Conservation (phyloP, 2,329 filamentous ascomycete species). For the Penicillium sp. region DNA sequence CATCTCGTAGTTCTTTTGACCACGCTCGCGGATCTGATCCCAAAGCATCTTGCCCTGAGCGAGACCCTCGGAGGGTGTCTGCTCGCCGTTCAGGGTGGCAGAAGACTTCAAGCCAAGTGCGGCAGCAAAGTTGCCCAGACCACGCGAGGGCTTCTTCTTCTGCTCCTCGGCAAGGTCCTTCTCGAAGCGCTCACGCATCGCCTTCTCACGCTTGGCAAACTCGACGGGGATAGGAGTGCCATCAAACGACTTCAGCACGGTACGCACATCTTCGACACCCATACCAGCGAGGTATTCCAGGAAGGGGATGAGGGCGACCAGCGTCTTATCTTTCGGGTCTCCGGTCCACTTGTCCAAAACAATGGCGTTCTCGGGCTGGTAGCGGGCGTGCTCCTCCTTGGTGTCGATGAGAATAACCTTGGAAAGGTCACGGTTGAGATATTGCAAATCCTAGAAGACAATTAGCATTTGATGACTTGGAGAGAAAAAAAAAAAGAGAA, state of each 20-base stretch:
- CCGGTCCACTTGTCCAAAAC: slow-evolving; percentile 88
- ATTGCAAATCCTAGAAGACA: slow-evolving; percentile 76
- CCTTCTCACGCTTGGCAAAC: slow-evolving; percentile 83
- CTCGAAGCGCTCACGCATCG: slow-evolving; percentile 80
- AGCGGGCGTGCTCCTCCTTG: slow-evolving; percentile 73
- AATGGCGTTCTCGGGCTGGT: slow-evolving; percentile 96
- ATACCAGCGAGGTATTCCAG: slow-evolving; percentile 96
- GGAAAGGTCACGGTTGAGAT: slow-evolving; percentile 91
- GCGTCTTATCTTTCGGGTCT: slow-evolving; percentile 75
- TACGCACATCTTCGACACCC: slow-evolving; percentile 83
- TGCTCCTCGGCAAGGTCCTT: slow-evolving; percentile 70
- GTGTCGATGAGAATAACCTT: slow-evolving; percentile 96
- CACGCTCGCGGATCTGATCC: slow-evolving; percentile 88
- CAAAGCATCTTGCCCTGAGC: slow-evolving; percentile 95
- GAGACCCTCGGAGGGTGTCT: slow-evolving; percentile 71
- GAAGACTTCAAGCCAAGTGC: slow-evolving; percentile 75
- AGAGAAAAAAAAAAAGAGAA: slow-evolving; percentile 24
- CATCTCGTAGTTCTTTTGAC: slow-evolving; percentile 83
- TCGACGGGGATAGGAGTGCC: slow-evolving; percentile 86
- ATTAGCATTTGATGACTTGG: slow-evolving; percentile 7
- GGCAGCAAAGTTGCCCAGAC: slow-evolving; percentile 67
- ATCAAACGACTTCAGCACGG: slow-evolving; percentile 82
- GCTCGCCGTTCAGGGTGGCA: slow-evolving; percentile 64
- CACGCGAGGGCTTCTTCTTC: slow-evolving; percentile 59
- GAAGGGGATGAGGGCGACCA: slow-evolving; percentile 90